Evolutionary conservation across 1,139 yeast species (phyloP), one percentile per base, ranked within the genome.

Genomic region (Kodamaea fungicola): DNA sequence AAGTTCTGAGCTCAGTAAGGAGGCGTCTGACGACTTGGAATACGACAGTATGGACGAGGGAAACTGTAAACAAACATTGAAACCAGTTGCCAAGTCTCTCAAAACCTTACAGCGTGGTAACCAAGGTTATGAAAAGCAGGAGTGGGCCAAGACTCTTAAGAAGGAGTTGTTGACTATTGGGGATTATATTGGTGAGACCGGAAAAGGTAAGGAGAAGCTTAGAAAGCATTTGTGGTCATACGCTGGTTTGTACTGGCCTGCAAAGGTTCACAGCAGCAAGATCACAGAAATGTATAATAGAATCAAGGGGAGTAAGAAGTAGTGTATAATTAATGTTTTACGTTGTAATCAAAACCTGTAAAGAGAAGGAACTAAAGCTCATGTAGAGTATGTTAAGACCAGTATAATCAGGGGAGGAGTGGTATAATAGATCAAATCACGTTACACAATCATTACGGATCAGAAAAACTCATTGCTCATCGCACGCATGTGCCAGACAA

Each of bases 161-260:
- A 69, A 67, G 21, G 96, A 92, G 51, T 68, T 94, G 45, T 59
- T 84, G 10, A 73, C 74, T n/a, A 86, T 92, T 38, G 98, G 98
- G 21, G 80, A 80, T 45, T 82, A 76, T 49, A 87, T 88, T 46
- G 34, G 43, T 7, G 42, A 42, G 8, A 34, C 38, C 19, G 40
- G 42, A 22, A 57, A 53, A 12, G 63, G 61, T 12, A 57, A 61
- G 34, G 66, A 60, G 24, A 74, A 69, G 49, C 48, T 70, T 34
- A 67, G 72, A 44, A 81, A 77, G 56, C 96, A 90, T 52, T 66
- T 92, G 42, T 92, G 99, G 98, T 77, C 87, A 19, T 87, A 84
- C 60, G 95, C 97, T 7, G 76, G 94, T 28, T 76, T 79, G 43
- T 92, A 84, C 59, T 92, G 98, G 98, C 98, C 98, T 1, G 87